Conservation (phyloP, 2,329 filamentous ascomycete species). For the Tolypocladium tundrense region DNA sequence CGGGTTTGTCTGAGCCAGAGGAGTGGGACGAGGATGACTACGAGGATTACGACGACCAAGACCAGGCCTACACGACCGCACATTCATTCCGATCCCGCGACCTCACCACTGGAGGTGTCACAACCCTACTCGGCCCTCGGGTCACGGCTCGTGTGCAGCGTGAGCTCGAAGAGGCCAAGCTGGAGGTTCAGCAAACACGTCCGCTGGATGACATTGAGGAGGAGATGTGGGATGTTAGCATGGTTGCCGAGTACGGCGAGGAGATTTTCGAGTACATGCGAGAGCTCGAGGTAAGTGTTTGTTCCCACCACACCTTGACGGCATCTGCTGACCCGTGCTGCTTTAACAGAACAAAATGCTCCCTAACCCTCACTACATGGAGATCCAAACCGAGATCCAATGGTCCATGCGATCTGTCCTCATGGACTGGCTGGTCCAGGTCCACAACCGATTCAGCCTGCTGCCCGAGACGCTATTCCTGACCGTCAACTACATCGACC, state of each 20-base stretch:
- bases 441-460: conserved; percentile 82
- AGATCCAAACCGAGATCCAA: conserved; percentile 90
- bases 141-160: conserved; percentile 57
- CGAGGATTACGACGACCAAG: conserved; percentile 49
- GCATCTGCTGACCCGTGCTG: conserved; percentile 8
- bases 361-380: conserved; percentile 92
- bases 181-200: conserved; percentile 58
- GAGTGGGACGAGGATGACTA: conserved; percentile 75
- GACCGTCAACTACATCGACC: conserved; percentile 92
- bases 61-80: conserved; percentile 66
- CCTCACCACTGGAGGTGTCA: conserved; percentile 39
- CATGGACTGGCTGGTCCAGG: conserved; percentile 97
- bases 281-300: conserved; percentile 62
- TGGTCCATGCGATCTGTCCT: conserved; percentile 98
- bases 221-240: conserved; percentile 86
- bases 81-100: conserved; percentile 65
- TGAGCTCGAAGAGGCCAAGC: conserved; percentile 59
- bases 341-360: conserved; percentile 58
- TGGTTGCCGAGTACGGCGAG: conserved; percentile 94
- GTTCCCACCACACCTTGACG: not conserved
- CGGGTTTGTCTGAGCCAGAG: conserved; percentile 36
- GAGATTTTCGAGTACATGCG: conserved; percentile 94
- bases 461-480: conserved; percentile 93
- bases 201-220: conserved; percentile 73
- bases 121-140: conserved; percentile 59